These are phyloP conservation scores for Hysterium pulicare DNA, from an alignment of 2,329 filamentous ascomycete genomes.

Conservation along the genomic window DNA sequence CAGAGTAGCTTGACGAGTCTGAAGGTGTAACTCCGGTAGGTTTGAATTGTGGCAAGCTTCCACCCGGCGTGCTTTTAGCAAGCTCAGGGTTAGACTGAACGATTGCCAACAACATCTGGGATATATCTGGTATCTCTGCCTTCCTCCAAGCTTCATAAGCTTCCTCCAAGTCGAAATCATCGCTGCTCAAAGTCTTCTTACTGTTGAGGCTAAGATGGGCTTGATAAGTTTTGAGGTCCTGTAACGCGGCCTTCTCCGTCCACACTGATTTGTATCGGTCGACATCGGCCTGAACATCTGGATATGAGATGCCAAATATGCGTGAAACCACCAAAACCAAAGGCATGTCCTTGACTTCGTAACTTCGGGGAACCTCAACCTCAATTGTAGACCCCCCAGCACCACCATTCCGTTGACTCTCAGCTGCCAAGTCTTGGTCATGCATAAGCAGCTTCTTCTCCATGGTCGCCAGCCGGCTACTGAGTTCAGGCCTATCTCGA, in stretches of 20 bases:
- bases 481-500: conserved; percentile 79
- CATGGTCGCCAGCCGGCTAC: conserved; percentile 71
- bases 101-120: conserved; percentile 90
- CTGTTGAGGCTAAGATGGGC: conserved; percentile 79
- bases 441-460: conserved; percentile 93
- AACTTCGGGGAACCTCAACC: conserved; percentile 75
- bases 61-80: conserved; percentile 67
- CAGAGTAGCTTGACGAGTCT: conserved; percentile 43
- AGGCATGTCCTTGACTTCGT: conserved; percentile 96
- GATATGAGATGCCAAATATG: conserved; percentile 77
- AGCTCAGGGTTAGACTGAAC: conserved; percentile 81
- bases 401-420: conserved; percentile 54
- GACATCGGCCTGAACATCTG: conserved; percentile 82
- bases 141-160: conserved; percentile 89
- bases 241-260: conserved; percentile 88
- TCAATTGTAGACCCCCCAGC: conserved; percentile 68
- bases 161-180: conserved; percentile 89
- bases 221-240: conserved; percentile 91
- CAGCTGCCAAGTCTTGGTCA: conserved; percentile 79
- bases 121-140: conserved; percentile 79
- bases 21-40: conserved; percentile 33
- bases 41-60: conserved; percentile 57
- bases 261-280: conserved; percentile 75
- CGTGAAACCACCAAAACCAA: conserved; percentile 82
- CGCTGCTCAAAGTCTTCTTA: conserved; percentile 68